Evolutionary conservation across 2,329 filamentous ascomycete species (phyloP), one percentile per base, ranked within the genome.

Genomic region (Scedosporium aurantiacum): DNA sequence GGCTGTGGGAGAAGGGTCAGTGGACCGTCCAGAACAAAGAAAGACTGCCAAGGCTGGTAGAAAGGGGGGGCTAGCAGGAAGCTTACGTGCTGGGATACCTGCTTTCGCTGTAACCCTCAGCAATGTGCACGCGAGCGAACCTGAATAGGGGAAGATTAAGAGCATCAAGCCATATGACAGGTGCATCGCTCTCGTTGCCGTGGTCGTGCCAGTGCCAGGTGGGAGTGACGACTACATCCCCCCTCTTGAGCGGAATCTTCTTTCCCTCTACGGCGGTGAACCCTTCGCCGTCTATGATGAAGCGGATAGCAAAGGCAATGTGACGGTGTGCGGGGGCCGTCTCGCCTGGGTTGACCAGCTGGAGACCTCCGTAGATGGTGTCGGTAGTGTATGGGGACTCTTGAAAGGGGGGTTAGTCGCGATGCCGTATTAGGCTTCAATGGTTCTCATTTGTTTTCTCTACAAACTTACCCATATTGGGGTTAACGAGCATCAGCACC

Each of bases 141-240:
- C 72, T 70, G 66, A 81, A 83, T 2, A 75, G 70, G 0, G 82
- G 81, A 1, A 84, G 67, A 68, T 84, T 79, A 1, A 85, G 68
- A 3, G 76, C 79, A 66, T 84, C 82, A 1, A 85, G 71, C 82
- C 82, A 85, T 28, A 85, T 78, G 68, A 83, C 78, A 0, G 80
- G 79, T 1, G 73, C 73, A 1, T 73, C 71, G 7, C 80, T 78
- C 62, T 84, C 80, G 57, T 84, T 84, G 2, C 82, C 82, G 62
- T 85, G 82, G 63, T 84, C 82, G 63, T 83, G 82, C 75, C 79
- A 84, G 66, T 82, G 78, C 82, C 82, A 84, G 0, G 75, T 78
- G 0, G 81, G 82, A 0, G 82, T 85, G 0, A 84, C 69, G 14
- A 84, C 79, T 1, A 84, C 78, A 64, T 84, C 82, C 7, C 81